Evolutionary conservation across 2,329 filamentous ascomycete species (phyloP).

Genomic region (Verticillium isaacii): DNA sequence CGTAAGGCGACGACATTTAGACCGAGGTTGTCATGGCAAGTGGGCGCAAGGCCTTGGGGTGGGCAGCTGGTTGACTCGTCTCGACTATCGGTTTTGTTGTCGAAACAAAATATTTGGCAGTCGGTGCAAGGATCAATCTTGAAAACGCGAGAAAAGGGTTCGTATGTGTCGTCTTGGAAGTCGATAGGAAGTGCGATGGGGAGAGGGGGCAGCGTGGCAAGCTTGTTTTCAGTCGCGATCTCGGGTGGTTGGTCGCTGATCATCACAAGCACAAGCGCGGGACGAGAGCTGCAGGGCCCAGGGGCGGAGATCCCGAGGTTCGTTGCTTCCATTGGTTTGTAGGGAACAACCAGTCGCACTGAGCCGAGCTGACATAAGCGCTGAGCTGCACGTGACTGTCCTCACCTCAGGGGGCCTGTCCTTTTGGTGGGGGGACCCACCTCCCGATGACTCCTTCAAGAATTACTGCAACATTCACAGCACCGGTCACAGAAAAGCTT

Average conservation of each 20-base stretch:
- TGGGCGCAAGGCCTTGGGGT: not conserved
- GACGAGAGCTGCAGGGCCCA: slow-evolving; percentile 7
- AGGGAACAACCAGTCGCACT: slow-evolving; percentile 4
- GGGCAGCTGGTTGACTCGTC: not conserved
- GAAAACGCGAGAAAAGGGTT: not conserved
- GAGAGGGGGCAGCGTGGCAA: not conserved
- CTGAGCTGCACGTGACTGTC: not conserved
- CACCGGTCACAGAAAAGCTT: not conserved
- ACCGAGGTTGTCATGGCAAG: slow-evolving; percentile 14
- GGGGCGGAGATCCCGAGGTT: slow-evolving; percentile 12
- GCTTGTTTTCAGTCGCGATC: not conserved
- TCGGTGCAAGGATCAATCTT: not conserved
- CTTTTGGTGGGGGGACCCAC: not conserved
- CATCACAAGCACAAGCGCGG: slow-evolving; percentile 6
- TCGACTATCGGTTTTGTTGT: not conserved
- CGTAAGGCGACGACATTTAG: slow-evolving; percentile 59
- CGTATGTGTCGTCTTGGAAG: not conserved
- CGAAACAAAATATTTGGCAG: not conserved
- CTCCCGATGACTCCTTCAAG: not conserved
- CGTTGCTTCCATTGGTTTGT: slow-evolving; percentile 14
- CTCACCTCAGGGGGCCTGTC: not conserved
- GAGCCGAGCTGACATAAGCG: not conserved
- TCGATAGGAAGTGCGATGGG: not conserved
- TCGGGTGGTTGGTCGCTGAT: slow-evolving; percentile 12
- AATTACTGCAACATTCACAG: not conserved